Percentiles rank a stretch among this genome's conserved stretches.
Conservation (phyloP, 1,284 basidiomycete genomes). For the Cryptococcus floricola region DNA sequence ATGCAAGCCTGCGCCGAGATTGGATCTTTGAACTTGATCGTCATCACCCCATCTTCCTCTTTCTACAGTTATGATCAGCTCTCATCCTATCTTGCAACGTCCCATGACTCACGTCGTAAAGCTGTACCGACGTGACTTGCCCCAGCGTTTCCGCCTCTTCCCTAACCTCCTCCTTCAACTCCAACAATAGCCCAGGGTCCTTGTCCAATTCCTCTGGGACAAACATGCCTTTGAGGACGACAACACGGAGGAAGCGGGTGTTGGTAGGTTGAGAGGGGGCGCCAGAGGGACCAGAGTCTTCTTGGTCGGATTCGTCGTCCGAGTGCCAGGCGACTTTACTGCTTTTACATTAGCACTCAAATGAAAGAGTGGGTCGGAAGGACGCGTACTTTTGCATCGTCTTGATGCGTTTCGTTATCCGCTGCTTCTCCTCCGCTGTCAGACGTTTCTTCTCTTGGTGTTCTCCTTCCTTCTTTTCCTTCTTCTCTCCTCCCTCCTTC, state of each 20-base stretch:
- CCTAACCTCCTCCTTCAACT: conserved; percentile 92
- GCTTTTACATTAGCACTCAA: not conserved
- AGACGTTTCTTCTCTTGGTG: conserved; percentile 60
- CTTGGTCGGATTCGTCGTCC: conserved; percentile 31
- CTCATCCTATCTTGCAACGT: not conserved
- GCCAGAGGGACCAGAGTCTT: conserved; percentile 26
- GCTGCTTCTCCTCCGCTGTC: conserved; percentile 74
- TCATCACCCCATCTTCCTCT: conserved; percentile 92
- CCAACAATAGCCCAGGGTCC: conserved; percentile 80
- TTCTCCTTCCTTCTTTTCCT: conserved; percentile 47
- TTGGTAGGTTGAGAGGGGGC: conserved; percentile 28
- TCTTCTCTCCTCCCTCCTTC: conserved; percentile 76
- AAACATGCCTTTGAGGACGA: conserved; percentile 95
- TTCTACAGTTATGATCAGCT: conserved; percentile 61
- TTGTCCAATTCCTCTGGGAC: conserved; percentile 78
- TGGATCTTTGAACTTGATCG: conserved; percentile 87
- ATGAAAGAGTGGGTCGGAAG: not conserved
- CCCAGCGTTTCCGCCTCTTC: conserved; percentile 88
- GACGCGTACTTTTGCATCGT: conserved; percentile 78
- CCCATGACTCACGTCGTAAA: conserved; percentile 77
- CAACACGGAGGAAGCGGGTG: conserved; percentile 68
- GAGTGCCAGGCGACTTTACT: conserved; percentile 49
- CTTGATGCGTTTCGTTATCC: conserved; percentile 69
- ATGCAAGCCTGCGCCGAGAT: conserved; percentile 85
- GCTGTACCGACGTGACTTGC: conserved; percentile 92